Evolutionary conservation across 2,329 filamentous ascomycete species (phyloP), one percentile per base, ranked within the genome.

Genomic region (Exutisphaerella laricina): DNA sequence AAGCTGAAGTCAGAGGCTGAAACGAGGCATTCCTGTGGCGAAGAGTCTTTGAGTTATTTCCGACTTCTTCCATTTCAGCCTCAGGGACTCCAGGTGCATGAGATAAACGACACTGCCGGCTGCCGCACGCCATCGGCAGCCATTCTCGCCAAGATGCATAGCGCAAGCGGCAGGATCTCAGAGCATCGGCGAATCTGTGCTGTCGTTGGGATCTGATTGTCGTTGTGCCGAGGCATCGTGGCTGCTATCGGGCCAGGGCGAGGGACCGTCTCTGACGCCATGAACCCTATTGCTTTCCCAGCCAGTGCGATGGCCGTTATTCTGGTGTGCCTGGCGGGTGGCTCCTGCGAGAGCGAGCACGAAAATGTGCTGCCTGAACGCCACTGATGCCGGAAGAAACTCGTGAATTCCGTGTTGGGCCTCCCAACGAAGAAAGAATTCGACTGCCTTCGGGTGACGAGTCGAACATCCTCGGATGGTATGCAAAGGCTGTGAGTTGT

Each of bases 321-420:
- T 12, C 23, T 26, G n/a, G n/a, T 12, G 23, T 26, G 23, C 23
- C 23, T 26, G 23, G 23, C 23, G 12, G 23, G 6, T 26, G 23
- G 23, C 23, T 26, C 12, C 23, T 26, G 12, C 12, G 12, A 12
- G 6, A 6, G 23, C 12, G 12, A 26, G 23, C 14, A 20, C 33
- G 33, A n/a, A 35, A 35, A 35, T 14, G 18, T 35, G 30, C 13
- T 33, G 30, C 30, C 30, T 33, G 30, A 23, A 35, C 33, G 16
- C 20, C 14, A 20, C n/a, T 22, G 13, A 16, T 14, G 17, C 30
- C 33, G 20, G 9, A 35, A 35, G 17, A 35, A 35, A 14, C 14
- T 35, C 17, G 20, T 35, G 18, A 20, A 17, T n/a, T 35, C 14
- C 3, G 12, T 34, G 31, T 34, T 34, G 31, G 31, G 31, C 18